Base-by-base conservation (phyloP, 768 basidiomycete genomes). In the Termitomyces sp. region DNA sequence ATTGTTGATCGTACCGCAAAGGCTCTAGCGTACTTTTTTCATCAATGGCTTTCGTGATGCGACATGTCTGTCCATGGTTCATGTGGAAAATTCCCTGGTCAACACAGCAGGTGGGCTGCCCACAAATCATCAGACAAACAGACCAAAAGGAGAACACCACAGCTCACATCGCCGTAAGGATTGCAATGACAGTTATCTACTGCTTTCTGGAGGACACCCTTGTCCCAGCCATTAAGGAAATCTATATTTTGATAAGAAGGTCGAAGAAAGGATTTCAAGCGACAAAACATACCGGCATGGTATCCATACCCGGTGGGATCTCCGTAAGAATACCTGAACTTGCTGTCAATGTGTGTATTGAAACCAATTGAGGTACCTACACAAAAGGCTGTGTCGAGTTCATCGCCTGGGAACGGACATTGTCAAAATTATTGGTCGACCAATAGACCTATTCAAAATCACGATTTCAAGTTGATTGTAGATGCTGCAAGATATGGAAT, bases 271-370 rank as follows among this genome's bases (percentile, higher is more conserved):
- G 26, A 35, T 20, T 24, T 28, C 22, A 24, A 36, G 24, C 44
- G 13, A 40, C 38, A 30, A 55, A 45, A 63, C 75, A 44, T 58
- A 80, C 80, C 82, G 32, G 77, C 81, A 66, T 82, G 81, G 61
- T 82, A 78, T 65, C 84, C 85, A 64, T 82, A 83, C 10, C 84
- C 84, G 38, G 83, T 85, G 12, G 78, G 76, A 64, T 88, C 86
- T 36, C 86, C 86, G 60, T 81, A 71, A 20, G 85, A 63, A 61
- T 65, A 78, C 6, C 78, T 79, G 58, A 43, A 45, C 10, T n/a
- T 43, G 1, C 20, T 44, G 56, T 49, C 36, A 51, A 43, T 22
- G 32, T 30, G 16, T 30, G 36, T 6, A 10, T 28, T 54, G 47
- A 52, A 38, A 14, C 10, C 26, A 4, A 55, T 18, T 32, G 9